Conservation (phyloP, 257 asterid genomes). For the Cynanchum wilfordii region DNA sequence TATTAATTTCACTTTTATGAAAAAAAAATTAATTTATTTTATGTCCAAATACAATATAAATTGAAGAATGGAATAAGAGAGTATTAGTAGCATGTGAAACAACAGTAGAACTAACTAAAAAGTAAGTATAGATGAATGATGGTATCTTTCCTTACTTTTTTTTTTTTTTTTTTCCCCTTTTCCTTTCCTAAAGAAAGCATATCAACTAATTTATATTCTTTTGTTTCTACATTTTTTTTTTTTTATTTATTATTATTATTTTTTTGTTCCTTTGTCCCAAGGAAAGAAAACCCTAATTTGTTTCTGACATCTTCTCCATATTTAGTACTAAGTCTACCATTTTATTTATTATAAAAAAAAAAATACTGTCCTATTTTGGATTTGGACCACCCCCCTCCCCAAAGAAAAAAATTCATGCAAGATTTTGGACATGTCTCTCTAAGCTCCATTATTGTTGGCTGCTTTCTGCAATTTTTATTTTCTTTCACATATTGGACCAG, state of each 20-base stretch:
- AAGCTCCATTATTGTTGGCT: neutral
- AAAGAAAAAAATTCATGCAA: neutral
- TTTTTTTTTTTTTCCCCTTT: too few species aligned
- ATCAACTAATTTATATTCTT: constrained; percentile 7
- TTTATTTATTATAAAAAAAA: neutral
- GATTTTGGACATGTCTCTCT: neutral
- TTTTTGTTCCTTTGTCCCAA: neutral
- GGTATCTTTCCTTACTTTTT: constrained; percentile 10
- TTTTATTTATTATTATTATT: constrained; percentile 11
- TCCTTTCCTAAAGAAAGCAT: constrained; percentile 25
- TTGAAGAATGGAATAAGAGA: neutral
- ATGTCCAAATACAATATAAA: too few species aligned
- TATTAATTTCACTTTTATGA: too few species aligned
- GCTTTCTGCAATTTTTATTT: neutral
- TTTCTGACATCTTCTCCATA: constrained; percentile 2
- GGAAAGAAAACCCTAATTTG: constrained; percentile 2
- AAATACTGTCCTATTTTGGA: neutral
- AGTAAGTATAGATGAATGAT: constrained; percentile 2
- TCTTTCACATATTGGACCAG: neutral
- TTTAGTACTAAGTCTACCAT: neutral
- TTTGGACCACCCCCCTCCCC: constrained; percentile 3
- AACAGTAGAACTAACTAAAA: constrained; percentile 20
- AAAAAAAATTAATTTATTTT: too few species aligned
- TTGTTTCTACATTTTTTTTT: constrained; percentile 9
- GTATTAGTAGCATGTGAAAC: constrained; percentile 28